phyloP scores from a whole-genome alignment of 345 rosid genomes.

The Aethionema arabicum region DNA sequence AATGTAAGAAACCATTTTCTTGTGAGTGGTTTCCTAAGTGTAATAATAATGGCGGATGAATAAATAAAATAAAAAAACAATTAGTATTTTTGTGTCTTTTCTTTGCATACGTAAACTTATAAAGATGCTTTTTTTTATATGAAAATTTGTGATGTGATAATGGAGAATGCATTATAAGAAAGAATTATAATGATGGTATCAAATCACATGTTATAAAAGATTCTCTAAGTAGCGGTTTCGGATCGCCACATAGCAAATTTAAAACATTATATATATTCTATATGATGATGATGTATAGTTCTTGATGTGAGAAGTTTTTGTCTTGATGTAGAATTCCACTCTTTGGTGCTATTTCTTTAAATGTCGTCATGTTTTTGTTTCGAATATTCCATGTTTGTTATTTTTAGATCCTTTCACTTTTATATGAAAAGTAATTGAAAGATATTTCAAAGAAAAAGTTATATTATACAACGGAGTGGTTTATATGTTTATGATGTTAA shows the following conservation, averaged over 20 bases:
- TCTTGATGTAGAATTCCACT: too few species aligned
- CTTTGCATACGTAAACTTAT: conserved; percentile 27
- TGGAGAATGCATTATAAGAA: conserved; percentile 13
- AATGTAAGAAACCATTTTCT: neutral
- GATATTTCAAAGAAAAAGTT: too few species aligned
- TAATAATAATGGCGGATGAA: conserved; percentile 25
- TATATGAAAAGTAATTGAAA: neutral
- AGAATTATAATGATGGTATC: conserved; percentile 13
- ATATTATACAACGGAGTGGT: too few species aligned
- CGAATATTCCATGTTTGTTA: conserved; percentile 34
- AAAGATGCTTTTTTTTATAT: conserved; percentile 29
- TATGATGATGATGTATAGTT: conserved; percentile 16
- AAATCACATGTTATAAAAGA: conserved; percentile 33
- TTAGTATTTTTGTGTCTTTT: conserved; percentile 13
- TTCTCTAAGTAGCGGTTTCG: conserved; percentile 34
- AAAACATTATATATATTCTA: too few species aligned
- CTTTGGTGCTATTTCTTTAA: too few species aligned
- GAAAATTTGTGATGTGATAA: conserved; percentile 34
- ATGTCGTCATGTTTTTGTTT: conserved; percentile 11
- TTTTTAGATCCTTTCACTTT: conserved; percentile 23
- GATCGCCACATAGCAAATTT: conserved; percentile 32
- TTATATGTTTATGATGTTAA: too few species aligned
- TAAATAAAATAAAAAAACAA: conserved; percentile 14
- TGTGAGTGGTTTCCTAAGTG: conserved; percentile 28
- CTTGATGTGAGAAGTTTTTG: conserved; percentile 31